Evolutionary conservation across 257 asterid species (phyloP).

Genomic region (Capsicum rhomboideum): DNA sequence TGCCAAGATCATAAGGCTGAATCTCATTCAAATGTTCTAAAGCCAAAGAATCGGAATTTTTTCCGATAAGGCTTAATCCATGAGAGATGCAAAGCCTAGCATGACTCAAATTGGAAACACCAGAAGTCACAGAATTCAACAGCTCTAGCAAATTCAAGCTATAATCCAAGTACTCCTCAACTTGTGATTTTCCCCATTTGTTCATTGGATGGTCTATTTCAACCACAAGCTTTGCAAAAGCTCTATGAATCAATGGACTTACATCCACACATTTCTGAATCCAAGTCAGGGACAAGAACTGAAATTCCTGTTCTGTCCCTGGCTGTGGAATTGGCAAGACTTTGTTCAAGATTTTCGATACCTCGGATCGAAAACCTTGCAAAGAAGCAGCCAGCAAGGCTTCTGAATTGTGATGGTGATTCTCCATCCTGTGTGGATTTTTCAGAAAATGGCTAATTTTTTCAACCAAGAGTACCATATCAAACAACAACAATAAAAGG

Average conservation of each 20-base stretch:
- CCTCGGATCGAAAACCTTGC: constrained; percentile 27
- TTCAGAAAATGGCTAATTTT: constrained; percentile 30
- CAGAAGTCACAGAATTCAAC: constrained; percentile 41
- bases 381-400: constrained; percentile 20
- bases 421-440: constrained; percentile 20
- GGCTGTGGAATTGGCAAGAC: constrained; percentile 13
- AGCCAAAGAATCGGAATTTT: constrained; percentile 3
- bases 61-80: constrained; percentile 24
- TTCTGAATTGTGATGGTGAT: constrained; percentile 14
- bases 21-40: constrained; percentile 12
- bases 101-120: constrained; percentile 36
- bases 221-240: constrained; percentile 41
- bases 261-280: constrained; percentile 29
- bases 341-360: constrained; percentile 23
- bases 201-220: constrained; percentile 47
- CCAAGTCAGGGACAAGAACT: constrained; percentile 19
- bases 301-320: constrained; percentile 10
- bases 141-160: constrained; percentile 31
- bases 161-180: constrained; percentile 40
- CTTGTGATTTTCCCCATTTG: constrained; percentile 33
- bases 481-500: not conserved
- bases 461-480: constrained; percentile 36
- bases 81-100: constrained; percentile 31
- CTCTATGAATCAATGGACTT: constrained; percentile 23
- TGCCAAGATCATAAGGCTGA: constrained; percentile 7